Base-by-base conservation (phyloP, 2,329 filamentous ascomycete genomes). In the Sclerotiophoma versabilis region DNA sequence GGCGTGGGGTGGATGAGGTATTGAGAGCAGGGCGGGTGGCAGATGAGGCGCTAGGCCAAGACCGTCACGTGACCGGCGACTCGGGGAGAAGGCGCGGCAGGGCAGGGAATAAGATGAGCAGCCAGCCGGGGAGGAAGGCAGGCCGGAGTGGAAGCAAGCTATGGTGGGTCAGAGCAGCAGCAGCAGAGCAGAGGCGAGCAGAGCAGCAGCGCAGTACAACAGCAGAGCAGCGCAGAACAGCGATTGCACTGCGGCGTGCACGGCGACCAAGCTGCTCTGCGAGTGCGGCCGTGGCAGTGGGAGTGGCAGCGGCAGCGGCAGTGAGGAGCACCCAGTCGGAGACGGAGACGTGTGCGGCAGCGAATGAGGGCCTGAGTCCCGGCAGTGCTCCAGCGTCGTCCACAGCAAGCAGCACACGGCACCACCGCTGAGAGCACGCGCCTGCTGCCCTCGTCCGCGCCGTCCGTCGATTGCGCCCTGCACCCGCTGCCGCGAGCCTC, bases 311-410 rank as follows among this genome's bases (percentile, higher is more conserved):
- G 15, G 32, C 25, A 23, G 22, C 15, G 29, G 34, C 34, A 9
- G n/a, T 34, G 42, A 37, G 34, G 47, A 42, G 56, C 54, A 58
- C 52, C 58, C 50, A 65, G 60, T 64, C 63, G 63, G 59, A 62
- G 63, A 49, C 63, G 63, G 59, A 62, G 63, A 49, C 51, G 63
- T 26, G 37, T 51, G 57, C 48, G 57, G 56, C 60, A 66, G 63
- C 63, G 63, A 65, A 63, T 59, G 58, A 58, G 55, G 52, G 54
- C 55, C 26, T 53, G 48, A 41, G 34, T n/a, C 36, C 49, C 33
- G 42, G 39, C 41, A 46, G 29, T 27, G 34, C 49, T 50, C 49
- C 29, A 37, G 46, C 39, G 38, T 38, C 54, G 19, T 19, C 38
- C 33, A 50, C 25, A 20, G 15, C 23, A 17, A 22, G 8, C 22